Evolutionary conservation across 1,139 yeast genomes (phyloP), one percentile per base, ranked within the genome.

Genomic region (Yamadazyma songkhlaensis): DNA sequence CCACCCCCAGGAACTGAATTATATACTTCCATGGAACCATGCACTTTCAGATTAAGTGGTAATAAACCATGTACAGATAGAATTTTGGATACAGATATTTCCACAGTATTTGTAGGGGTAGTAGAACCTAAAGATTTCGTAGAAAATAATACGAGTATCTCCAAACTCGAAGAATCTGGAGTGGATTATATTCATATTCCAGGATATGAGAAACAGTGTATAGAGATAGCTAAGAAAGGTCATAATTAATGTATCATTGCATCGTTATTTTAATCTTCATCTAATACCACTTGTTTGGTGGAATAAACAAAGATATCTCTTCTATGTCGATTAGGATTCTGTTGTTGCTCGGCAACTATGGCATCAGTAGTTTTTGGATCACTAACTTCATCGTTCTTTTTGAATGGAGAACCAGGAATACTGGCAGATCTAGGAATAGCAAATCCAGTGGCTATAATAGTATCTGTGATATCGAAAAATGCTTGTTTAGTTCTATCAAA

Each of bases 21-120:
- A 9, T 94, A 87, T 59, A 92, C 98, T 0, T 87, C 97, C 0
- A 94, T 94, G 98, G 99, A 94, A 53, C 99, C 99, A 0, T 94
- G 99, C 56, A 82, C 95, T 2, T 75, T 77, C 41, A 69, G 99
- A 39, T 66, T 92, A 29, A 89, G 97, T 57, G 98, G 98, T 0
- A 90, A 90, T 50, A 55, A 72, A 37, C 96, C 98, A 0, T 92
- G 99, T 60, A 81, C 80, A 2, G 90, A 89, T 45, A 72, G 97
- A 29, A 81, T 92, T 8, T 53, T 88, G 31, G 66, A 61, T 2
- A 59, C 80, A 2, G 56, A 53, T 12, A 83, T 92, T 42, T 72
- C 70, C 25, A 77, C 92, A 0, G 90, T 90, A 28, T 89, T 85
- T 61, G 97, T 92, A 6, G 98, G 98, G 1, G 95, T 89, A 1